Evolutionary conservation across 176 grass and related monocot species (phyloP).

Genomic region (Triticum monococcum): DNA sequence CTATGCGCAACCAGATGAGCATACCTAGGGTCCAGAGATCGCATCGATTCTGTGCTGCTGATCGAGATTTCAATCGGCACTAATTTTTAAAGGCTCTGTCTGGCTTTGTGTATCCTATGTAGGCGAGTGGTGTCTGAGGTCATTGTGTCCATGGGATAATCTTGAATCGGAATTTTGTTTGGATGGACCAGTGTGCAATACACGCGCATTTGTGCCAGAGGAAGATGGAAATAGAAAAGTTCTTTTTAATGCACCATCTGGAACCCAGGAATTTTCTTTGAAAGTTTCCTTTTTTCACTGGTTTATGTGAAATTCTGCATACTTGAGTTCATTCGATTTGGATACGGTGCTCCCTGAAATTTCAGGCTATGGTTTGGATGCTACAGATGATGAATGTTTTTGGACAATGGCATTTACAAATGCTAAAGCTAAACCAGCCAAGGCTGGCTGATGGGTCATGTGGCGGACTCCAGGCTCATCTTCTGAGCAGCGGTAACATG

Average conservation of each 20-base stretch:
- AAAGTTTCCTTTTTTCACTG: background rate
- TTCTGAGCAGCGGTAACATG: background rate
- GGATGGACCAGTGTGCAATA: background rate
- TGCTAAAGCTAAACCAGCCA: background rate
- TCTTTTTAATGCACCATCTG: background rate
- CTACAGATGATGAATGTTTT: background rate
- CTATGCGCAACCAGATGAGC: background rate
- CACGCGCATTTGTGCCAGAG: background rate
- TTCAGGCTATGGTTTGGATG: no score
- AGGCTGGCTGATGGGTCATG: background rate
- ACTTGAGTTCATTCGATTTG: background rate
- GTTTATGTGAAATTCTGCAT: background rate
- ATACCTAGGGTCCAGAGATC: constrained; percentile 27
- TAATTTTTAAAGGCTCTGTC: background rate
- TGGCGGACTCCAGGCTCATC: background rate
- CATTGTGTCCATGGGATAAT: background rate
- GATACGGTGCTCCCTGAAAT: background rate
- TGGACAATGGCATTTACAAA: background rate
- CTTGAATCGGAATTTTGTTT: background rate
- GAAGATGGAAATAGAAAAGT: no score
- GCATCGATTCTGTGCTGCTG: constrained; percentile 16
- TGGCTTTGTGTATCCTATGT: constrained; percentile 11
- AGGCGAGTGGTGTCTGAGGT: background rate
- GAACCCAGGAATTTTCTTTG: background rate
- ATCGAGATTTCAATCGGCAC: background rate